Base-by-base conservation (phyloP, 345 rosid genomes). In the Durio zibethinus region DNA sequence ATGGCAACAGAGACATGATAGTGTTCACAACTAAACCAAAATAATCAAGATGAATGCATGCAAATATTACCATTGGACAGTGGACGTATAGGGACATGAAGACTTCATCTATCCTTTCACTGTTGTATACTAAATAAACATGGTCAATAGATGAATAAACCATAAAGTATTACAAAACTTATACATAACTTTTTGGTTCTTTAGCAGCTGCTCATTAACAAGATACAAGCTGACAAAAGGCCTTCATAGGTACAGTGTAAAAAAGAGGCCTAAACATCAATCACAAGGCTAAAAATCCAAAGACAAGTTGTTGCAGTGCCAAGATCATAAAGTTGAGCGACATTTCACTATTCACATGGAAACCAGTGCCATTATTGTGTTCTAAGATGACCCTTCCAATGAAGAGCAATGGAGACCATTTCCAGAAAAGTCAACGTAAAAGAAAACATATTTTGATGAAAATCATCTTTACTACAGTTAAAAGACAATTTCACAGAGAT, bases 1-100 rank as follows among this genome's bases (percentile, higher is more conserved):
- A 63, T 73, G 74, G 62, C 52, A 85, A 75, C 20, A 76, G 47
- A 47, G 61, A n/a, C 18, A n/a, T n/a, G 47, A 53, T 29, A 52
- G 18, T 72, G 45, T 52, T 52, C 29, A 52, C 42, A 20, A 35
- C 57, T 5, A 72, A 52, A 70, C 42, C 57, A 72, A 60, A 33
- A 29, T 72, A 72, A 52, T 43, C 75, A 33, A 31, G 20, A 52
- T 11, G 43, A 20, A 72, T 33, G 45, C 75, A 20, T 31, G 61
- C 45, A 72, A 10, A 72, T 33, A 20, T 52, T 10, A 31, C 20
- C 31, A 5, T 23, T 10, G 29, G 75, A 50, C 52, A 27, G 9
- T 29, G 10, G 74, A 70, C 9, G 7, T 35, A 70, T 14, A 45
- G 9, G 38, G 40, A 10, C 8, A 52, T 36, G 3, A 31, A 18